These are phyloP conservation scores for Avena atlantica DNA, from an alignment of 176 grass and related monocot species.

Conservation along the genomic window DNA sequence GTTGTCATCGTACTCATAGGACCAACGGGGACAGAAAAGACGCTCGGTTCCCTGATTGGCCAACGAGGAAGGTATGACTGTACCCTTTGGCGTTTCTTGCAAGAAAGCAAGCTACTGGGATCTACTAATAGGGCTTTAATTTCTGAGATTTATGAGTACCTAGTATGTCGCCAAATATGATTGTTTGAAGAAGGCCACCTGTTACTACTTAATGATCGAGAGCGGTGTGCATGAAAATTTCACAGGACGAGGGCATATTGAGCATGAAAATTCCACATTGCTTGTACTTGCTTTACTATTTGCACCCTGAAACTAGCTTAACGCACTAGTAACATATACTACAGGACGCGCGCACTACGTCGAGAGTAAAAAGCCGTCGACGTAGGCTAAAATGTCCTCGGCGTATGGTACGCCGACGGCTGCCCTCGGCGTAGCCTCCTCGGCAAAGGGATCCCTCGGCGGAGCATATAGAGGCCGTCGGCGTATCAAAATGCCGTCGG, in stretches of 20 bases:
- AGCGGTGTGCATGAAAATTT: not conserved
- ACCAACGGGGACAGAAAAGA: not conserved
- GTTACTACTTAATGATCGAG: not conserved
- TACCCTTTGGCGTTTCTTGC: slow-evolving; percentile 19
- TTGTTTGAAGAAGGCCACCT: not conserved
- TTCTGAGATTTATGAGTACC: not conserved
- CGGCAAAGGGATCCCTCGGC: too few species aligned
- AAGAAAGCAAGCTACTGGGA: slow-evolving; percentile 12
- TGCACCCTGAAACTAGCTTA: too few species aligned
- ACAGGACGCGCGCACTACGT: too few species aligned
- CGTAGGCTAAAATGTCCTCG: too few species aligned
- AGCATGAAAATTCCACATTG: too few species aligned
- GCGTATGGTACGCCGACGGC: too few species aligned
- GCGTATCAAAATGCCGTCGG: too few species aligned
- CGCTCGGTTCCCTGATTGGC: not conserved
- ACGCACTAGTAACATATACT: too few species aligned
- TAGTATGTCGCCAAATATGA: not conserved
- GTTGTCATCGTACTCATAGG: not conserved
- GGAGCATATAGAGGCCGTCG: too few species aligned
- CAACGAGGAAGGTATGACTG: not conserved
- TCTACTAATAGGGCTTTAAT: not conserved
- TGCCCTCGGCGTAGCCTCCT: too few species aligned
- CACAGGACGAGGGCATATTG: not conserved
- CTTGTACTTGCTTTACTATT: too few species aligned
- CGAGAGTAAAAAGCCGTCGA: too few species aligned